A percentile compares a stretch with the other conserved stretches of the same genome.
These are phyloP conservation scores for Russula ochroleuca DNA, from an alignment of 768 basidiomycete species.

Conservation along the genomic window DNA sequence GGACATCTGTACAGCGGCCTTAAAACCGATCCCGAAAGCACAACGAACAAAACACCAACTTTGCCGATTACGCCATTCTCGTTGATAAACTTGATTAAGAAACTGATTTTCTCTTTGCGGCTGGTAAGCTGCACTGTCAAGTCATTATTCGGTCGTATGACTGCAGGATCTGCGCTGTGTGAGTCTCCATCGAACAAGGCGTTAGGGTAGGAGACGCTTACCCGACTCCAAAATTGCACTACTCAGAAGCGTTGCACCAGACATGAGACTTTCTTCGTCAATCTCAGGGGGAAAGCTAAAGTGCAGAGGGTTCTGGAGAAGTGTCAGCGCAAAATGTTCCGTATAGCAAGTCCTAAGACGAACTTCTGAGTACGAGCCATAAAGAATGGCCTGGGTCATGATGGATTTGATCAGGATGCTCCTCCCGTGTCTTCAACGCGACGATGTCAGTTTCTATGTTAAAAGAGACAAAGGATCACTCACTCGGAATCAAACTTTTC, in stretches of 20 bases:
- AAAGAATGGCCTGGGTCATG: slow-evolving; percentile 80
- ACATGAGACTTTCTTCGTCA: slow-evolving; percentile 75
- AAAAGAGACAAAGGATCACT: slow-evolving; percentile 29
- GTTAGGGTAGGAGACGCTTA: slow-evolving; percentile 32
- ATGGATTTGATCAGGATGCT: slow-evolving; percentile 70
- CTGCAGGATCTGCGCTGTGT: slow-evolving; percentile 48
- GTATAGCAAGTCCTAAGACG: slow-evolving; percentile 16
- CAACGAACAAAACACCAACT: slow-evolving; percentile 39
- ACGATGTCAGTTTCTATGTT: not conserved
- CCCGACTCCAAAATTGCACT: slow-evolving; percentile 68
- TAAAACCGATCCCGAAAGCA: not conserved
- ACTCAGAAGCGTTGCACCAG: slow-evolving; percentile 73
- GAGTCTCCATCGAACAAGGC: not conserved
- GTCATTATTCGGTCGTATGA: slow-evolving; percentile 74
- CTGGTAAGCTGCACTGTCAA: slow-evolving; percentile 70
- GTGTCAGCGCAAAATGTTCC: not conserved
- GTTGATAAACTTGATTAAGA: slow-evolving; percentile 87
- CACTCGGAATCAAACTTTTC: slow-evolving; percentile 60
- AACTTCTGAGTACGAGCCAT: slow-evolving; percentile 64
- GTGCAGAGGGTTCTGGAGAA: slow-evolving; percentile 61
- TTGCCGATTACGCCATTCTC: slow-evolving; percentile 76
- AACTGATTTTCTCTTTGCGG: slow-evolving; percentile 70
- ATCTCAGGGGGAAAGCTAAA: slow-evolving; percentile 80
- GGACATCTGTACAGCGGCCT: slow-evolving; percentile 56
- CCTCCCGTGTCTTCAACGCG: slow-evolving; percentile 48